Conservation (phyloP, 2,329 filamentous ascomycete species). For the Exophiala oligosperma region DNA sequence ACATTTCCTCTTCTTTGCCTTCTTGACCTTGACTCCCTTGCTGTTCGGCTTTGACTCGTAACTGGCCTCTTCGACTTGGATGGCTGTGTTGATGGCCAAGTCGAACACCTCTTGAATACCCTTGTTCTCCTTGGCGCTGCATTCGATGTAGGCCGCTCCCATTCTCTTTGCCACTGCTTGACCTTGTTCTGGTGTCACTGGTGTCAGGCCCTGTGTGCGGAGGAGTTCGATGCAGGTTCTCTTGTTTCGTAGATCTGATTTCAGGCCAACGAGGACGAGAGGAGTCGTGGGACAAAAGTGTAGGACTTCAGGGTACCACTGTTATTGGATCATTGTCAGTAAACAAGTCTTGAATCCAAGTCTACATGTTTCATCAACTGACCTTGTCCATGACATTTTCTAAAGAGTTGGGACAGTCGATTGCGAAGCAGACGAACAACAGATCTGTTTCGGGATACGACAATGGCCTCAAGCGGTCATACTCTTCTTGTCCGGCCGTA, state of each 20-base stretch:
- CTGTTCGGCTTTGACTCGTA: slow-evolving; percentile 38
- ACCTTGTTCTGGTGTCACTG: slow-evolving; percentile 89
- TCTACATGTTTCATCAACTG: slow-evolving; percentile 32
- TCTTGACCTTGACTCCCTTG: slow-evolving; percentile 45
- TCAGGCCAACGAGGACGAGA: slow-evolving; percentile 91
- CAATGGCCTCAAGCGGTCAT: slow-evolving; percentile 90
- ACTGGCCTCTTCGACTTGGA: slow-evolving; percentile 72
- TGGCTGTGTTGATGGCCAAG: slow-evolving; percentile 83
- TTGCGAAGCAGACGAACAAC: slow-evolving; percentile 98
- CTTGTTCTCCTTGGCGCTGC: slow-evolving; percentile 95
- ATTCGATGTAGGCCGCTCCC: slow-evolving; percentile 95
- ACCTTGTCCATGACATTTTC: slow-evolving; percentile 99
- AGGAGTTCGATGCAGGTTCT: slow-evolving; percentile 97
- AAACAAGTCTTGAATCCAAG: neutral
- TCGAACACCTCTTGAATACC: slow-evolving; percentile 98
- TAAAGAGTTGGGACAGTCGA: slow-evolving; percentile 96
- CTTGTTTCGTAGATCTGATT: slow-evolving; percentile 94
- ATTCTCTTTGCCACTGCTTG: slow-evolving; percentile 86
- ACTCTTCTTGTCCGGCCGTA: slow-evolving; percentile 97
- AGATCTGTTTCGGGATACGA: slow-evolving; percentile 98
- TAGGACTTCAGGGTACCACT: slow-evolving; percentile 99
- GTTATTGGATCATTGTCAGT: slow-evolving; percentile 18
- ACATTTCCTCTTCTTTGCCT: slow-evolving; percentile 84
- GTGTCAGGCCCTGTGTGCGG: slow-evolving; percentile 94
- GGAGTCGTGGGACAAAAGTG: slow-evolving; percentile 99